Evolutionary conservation across 192 early-diverging fungal genomes (phyloP).

Genomic region (Paraglomus brasilianum): DNA sequence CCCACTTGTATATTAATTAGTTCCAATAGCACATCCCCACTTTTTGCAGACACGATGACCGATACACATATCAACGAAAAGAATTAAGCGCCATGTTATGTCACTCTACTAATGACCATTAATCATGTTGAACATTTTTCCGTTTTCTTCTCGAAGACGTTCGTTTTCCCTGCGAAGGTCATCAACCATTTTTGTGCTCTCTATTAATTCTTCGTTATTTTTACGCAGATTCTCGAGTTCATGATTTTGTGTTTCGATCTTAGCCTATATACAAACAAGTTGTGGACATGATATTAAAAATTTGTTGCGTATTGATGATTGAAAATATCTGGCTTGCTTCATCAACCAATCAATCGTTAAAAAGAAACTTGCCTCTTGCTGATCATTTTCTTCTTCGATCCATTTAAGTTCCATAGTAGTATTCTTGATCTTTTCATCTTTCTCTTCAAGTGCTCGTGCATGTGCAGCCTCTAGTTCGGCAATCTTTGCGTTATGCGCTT

Average conservation of each 20-base stretch:
- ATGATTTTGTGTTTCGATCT: background rate
- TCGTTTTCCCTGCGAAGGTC: constrained; percentile 3
- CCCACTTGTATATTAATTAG: background rate
- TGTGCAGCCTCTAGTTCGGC: constrained; percentile 32
- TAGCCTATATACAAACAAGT: background rate
- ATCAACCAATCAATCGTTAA: background rate
- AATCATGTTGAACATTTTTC: constrained; percentile 10
- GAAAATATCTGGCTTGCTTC: background rate
- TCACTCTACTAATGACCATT: constrained; percentile 11
- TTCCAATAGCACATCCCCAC: background rate
- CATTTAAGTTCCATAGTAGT: constrained; percentile 40
- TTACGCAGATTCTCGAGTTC: background rate
- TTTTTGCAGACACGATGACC: background rate
- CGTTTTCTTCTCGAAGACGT: constrained; percentile 4
- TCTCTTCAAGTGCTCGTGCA: constrained; percentile 18
- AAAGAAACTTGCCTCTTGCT: constrained; percentile 38
- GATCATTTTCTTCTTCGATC: constrained; percentile 41
- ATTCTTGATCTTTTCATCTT: constrained; percentile 35
- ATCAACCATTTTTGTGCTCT: constrained; percentile 9
- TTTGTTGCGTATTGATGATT: too few relatives aligned
- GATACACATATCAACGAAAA: background rate
- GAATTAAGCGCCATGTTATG: constrained; percentile 7
- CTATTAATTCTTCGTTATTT: background rate
- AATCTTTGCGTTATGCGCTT: constrained; percentile 31
- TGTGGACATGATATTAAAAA: background rate